Evolutionary conservation across 139 green algal species (phyloP).

Genomic region (Closterium sp.): DNA sequence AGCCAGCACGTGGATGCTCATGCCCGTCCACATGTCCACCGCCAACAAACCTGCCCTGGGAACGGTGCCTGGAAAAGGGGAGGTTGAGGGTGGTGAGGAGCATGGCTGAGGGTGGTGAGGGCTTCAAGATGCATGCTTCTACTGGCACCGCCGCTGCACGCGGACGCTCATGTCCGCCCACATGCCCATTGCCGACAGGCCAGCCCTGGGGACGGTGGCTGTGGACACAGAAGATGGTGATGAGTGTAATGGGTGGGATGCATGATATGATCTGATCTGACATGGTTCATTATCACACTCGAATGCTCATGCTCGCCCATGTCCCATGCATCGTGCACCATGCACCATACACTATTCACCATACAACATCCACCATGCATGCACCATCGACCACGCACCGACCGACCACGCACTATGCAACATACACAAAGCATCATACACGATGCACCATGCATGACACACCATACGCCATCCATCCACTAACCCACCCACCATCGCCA

Average conservation of each 20-base stretch:
- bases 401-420: neutral
- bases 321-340: neutral
- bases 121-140: too few relatives aligned
- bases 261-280: too few relatives aligned
- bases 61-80: neutral
- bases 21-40: neutral
- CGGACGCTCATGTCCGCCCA: conserved; percentile 60
- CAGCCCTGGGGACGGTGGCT: neutral
- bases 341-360: neutral
- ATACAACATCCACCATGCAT: too few relatives aligned
- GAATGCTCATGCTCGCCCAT: too few relatives aligned
- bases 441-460: too few relatives aligned
- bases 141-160: conserved; percentile 56
- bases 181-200: conserved; percentile 60
- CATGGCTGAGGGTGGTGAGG: too few relatives aligned
- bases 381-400: neutral
- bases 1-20: too few relatives aligned
- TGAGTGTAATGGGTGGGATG: too few relatives aligned
- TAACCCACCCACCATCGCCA: neutral
- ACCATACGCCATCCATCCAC: too few relatives aligned
- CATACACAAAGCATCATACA: too few relatives aligned
- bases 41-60: neutral
- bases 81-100: neutral
- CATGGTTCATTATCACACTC: too few relatives aligned
- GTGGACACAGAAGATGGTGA: too few relatives aligned